Conservation (phyloP, 208 protist species). For the Balamuthia mandrillaris region DNA sequence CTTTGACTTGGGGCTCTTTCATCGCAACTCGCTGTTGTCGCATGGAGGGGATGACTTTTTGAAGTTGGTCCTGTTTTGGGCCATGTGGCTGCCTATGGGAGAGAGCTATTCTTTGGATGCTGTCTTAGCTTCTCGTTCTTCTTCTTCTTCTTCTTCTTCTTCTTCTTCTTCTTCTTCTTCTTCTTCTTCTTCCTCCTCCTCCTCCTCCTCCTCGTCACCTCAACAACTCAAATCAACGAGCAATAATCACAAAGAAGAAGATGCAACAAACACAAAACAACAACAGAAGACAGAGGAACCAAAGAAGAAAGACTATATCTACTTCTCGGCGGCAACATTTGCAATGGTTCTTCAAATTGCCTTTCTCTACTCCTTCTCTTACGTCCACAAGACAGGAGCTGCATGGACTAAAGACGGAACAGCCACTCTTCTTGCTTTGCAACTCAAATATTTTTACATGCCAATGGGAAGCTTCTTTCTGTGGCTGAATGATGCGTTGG, state of each 20-base stretch:
- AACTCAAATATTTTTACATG: conserved; percentile 38
- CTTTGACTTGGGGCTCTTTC: not conserved
- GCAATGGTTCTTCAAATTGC: not conserved
- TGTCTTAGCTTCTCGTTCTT: no score
- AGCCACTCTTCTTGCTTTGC: conserved; percentile 27
- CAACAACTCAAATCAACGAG: no score
- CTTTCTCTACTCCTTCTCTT: conserved; percentile 27
- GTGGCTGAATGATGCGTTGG: no score
- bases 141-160: no score
- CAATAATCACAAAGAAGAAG: not conserved
- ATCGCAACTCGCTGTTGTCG: not conserved
- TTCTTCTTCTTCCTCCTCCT: no score
- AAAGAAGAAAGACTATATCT: no score
- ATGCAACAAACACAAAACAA: no score
- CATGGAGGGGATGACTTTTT: conserved; percentile 33
- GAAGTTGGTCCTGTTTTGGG: conserved; percentile 26
- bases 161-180: no score
- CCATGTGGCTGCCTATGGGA: conserved; percentile 24
- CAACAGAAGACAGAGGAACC: no score
- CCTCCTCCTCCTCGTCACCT: no score
- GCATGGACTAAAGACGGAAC: not conserved
- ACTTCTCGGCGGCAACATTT: not conserved
- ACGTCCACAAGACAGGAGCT: conserved; percentile 16
- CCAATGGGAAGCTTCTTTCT: conserved; percentile 16
- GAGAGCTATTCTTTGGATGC: not conserved